Evolutionary conservation across 2,329 filamentous ascomycete genomes (phyloP).

Genomic region (Chaetomium olivaceum): DNA sequence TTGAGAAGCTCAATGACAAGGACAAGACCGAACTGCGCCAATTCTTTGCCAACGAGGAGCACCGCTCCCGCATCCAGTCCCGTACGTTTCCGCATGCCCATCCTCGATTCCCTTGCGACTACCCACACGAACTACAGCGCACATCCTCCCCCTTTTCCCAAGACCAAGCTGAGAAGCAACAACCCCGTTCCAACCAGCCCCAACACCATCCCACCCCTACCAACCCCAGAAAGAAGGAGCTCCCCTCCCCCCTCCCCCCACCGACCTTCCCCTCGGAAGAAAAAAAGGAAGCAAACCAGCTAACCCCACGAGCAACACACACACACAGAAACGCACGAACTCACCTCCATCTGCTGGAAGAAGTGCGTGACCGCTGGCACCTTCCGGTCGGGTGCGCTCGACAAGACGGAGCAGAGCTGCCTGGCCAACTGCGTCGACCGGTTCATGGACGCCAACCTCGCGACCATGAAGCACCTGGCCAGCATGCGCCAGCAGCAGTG

Average conservation of each 20-base stretch:
- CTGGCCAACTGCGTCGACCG: constrained; percentile 91
- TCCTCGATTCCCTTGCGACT: not conserved
- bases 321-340: constrained; percentile 54
- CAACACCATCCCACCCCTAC: not conserved
- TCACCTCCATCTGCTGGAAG: constrained; percentile 83
- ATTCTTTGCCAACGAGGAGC: constrained; percentile 79
- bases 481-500: constrained; percentile 46
- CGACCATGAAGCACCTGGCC: constrained; percentile 84
- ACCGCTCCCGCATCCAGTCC: constrained; percentile 70
- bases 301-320: too few species aligned
- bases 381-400: constrained; percentile 71
- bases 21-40: constrained; percentile 88
- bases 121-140: not conserved
- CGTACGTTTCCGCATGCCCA: constrained; percentile 49
- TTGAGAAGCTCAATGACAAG: constrained; percentile 73
- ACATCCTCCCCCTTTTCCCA: not conserved
- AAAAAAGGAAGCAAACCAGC: too few species aligned
- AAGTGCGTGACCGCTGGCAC: constrained; percentile 78
- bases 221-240: too few species aligned
- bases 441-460: constrained; percentile 84
- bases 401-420: constrained; percentile 77
- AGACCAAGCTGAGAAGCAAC: not conserved
- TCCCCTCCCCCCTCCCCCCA: too few species aligned
- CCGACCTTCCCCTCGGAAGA: too few species aligned
- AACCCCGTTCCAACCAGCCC: not conserved